phyloP scores from a whole-genome alignment of 1,284 basidiomycete genomes.

The Moesziomyces globuligerus region DNA sequence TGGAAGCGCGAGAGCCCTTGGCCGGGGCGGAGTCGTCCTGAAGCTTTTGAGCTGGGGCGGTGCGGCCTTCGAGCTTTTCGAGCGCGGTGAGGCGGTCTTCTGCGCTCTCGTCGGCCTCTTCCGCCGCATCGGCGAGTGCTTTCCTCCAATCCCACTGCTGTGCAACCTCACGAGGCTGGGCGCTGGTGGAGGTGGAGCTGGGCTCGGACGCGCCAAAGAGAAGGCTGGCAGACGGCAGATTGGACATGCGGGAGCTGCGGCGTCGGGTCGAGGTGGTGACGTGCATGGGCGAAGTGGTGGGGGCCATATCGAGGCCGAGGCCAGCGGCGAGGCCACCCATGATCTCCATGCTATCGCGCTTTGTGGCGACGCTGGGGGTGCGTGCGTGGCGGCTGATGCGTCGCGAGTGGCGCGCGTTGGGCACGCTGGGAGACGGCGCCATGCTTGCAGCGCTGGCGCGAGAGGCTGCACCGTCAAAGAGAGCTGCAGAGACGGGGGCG shows the following conservation, averaged over 20 bases:
- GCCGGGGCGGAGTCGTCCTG: conserved; percentile 1
- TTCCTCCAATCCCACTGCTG: conserved; percentile 48
- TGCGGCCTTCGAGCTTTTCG: conserved; percentile 60
- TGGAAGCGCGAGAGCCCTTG: conserved; percentile 23
- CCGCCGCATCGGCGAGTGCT: conserved; percentile 28
- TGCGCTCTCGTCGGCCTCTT: conserved; percentile 25
- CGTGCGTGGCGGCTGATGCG: conserved; percentile 54
- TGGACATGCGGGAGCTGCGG: conserved; percentile 52
- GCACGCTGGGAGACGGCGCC: conserved; percentile 12
- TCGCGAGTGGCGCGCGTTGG: conserved; percentile 31
- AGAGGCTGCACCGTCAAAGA: conserved; percentile 21
- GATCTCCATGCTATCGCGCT: conserved; percentile 63
- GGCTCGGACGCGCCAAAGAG: conserved; percentile 47
- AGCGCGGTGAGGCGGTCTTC: conserved; percentile 56
- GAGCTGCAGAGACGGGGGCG: conserved; percentile 12
- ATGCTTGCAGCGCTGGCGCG: conserved; percentile 1
- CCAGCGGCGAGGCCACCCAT: conserved; percentile 60
- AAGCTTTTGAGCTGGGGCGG: conserved; percentile 6
- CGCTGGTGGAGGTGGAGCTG: neutral
- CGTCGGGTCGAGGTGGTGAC: conserved; percentile 20
- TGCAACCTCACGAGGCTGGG: conserved; percentile 12
- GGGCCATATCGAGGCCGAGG: conserved; percentile 36
- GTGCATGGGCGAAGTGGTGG: conserved; percentile 10
- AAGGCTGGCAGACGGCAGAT: conserved; percentile 48
- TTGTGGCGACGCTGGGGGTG: conserved; percentile 53